Base-by-base conservation (phyloP, 306 rosid genomes). In the Vigna angularis region DNA sequence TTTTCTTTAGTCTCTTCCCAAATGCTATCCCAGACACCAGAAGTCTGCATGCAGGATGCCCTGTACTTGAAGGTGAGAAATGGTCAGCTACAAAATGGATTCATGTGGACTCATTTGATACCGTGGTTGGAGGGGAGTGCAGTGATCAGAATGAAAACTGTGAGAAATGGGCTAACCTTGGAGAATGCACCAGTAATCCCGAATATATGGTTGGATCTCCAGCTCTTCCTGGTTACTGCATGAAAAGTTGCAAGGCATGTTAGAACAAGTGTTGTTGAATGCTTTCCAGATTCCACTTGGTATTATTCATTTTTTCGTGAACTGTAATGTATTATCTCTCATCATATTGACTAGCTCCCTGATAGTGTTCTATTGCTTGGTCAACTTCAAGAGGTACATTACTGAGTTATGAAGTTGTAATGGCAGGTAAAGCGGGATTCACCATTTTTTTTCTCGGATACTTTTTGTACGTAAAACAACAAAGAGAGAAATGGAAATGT, bases 21-120 rank as follows among this genome's bases (percentile, higher is more conserved):
- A 89, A 82, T 20, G 96, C 97, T 62, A 66, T 58, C 82, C 97
- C 98, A 66, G 98, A 96, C 77, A 24, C 85, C 0, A 56, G 3
- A 14, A 96, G 99, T 83, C 97, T 93, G 75, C 99, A 96, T 62
- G 99, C 89, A 13, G 99, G 98, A 14, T 96, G 99, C 82, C 99
- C 98, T 9, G 99, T 96, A 73, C 84, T 96, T 49, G 93, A 93
- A 86, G 97, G 99, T 24, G 98, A 93, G 92, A 96, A 96, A 82
- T 96, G 98, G 98, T 96, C 99, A 2, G 98, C 99, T 67, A 90
- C 98, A 5, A 96, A 96, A 87, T 96, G 99, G 99, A 96, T 93
- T 74, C 99, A 89, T 57, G 98, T 96, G 20, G 91, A 93, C 74
- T 85, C 96, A 34, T 96, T 95, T 56, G 98, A 95, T 85, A 87